Percentiles rank a stretch among this genome's conserved stretches.
Conservation (phyloP, 1,139 yeast species). For the Candida sp. region DNA sequence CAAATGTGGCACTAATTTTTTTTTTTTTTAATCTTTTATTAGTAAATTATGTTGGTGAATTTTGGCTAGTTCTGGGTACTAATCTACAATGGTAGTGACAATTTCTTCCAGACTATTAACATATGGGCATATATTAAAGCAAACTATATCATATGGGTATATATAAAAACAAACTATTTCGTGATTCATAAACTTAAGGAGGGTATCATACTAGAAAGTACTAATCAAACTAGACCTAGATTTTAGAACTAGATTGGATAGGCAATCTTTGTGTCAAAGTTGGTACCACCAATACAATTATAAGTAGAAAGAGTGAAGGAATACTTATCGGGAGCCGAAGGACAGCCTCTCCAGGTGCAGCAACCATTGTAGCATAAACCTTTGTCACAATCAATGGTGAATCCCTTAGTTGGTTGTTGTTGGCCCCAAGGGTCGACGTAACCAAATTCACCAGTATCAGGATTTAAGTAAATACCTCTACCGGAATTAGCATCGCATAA, state of each 20-base stretch:
- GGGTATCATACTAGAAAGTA: too few species aligned
- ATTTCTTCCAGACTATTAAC: too few species aligned
- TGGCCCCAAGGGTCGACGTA: conserved; percentile 25
- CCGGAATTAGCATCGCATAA: conserved; percentile 24
- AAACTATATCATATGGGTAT: too few species aligned
- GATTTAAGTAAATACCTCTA: conserved; percentile 21
- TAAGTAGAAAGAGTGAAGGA: conserved; percentile 21
- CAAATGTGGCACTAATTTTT: too few species aligned
- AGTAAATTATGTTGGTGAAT: too few species aligned
- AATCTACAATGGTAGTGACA: too few species aligned
- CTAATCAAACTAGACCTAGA: too few species aligned
- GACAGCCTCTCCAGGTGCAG: conserved; percentile 22
- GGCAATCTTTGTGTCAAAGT: conserved; percentile 12
- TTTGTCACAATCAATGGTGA: conserved; percentile 18
- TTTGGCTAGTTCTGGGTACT: too few species aligned
- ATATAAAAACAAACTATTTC: too few species aligned
- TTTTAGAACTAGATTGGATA: conserved; percentile 1
- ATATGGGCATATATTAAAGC: too few species aligned
- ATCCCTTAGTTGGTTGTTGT: conserved; percentile 20
- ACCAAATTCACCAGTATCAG: conserved; percentile 27
- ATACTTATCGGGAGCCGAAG: conserved; percentile 18
- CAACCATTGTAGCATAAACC: conserved; percentile 18
- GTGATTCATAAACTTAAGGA: too few species aligned
- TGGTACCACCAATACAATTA: conserved; percentile 25
- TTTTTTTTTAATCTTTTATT: too few species aligned